Evolutionary conservation across 2,329 filamentous ascomycete genomes (phyloP), one percentile per base, ranked within the genome.

Genomic region (Bipolaris cookei): DNA sequence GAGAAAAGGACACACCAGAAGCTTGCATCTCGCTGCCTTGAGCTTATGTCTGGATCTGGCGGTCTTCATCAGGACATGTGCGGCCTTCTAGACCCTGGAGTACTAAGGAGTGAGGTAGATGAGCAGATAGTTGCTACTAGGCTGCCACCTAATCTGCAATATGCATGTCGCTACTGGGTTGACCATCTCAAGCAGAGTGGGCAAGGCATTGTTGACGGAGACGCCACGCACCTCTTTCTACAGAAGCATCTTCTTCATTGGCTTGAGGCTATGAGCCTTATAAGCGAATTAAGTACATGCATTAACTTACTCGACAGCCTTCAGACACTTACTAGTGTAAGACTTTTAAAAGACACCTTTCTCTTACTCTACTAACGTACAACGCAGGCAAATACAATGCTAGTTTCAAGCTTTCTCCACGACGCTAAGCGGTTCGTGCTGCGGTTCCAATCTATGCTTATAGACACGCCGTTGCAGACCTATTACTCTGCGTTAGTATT

Each of bases 261-360:
- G 79, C 64, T 83, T 2, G 79, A 82, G 54, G 74, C 76, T 30
- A 68, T 81, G 2, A 76, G 77, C 43, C 69, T 79, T 4, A 56
- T 77, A n/a, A n/a, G n/a, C n/a, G 58, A 63, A 38, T 35, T 72
- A 6, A 59, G 64, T 6, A 46, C 65, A 54, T 75, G 64, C 1
- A 43, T 76, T 6, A 20, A 61, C 10, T 47, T 67, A 21, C 53
- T 68, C 18, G 28, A 58, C n/a, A 63, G 47, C 28, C 57, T 68
- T 21, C 43, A 58, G 30, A 39, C 49, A 30, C 56, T 62, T 51
- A 21, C 25, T 37, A 25, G 10, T 10, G 58, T 66, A 62, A 55
- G 49, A 39, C 34, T 35, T 18, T 34, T n/a, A 38, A 8, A 48
- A 37, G 16, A 28, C 23, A 32, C 6, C 25, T 28, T 56, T 7